Percentiles rank a stretch among this genome's conserved stretches.
These are phyloP conservation scores for Podaxis sp. DNA, from an alignment of 768 basidiomycete genomes.

Conservation along the genomic window DNA sequence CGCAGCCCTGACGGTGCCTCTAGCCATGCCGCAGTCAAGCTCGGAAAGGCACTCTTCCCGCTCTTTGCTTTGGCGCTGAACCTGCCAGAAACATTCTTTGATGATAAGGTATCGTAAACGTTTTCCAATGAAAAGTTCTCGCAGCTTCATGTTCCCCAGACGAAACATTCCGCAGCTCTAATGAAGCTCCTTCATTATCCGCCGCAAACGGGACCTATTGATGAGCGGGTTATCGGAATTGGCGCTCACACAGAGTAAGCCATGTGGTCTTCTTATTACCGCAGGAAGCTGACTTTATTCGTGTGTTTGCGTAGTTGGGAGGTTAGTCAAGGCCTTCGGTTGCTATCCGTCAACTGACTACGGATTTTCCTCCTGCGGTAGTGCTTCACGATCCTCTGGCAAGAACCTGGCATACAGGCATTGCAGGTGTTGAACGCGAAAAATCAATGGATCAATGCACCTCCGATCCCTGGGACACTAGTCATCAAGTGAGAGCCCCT, in stretches of 20 bases:
- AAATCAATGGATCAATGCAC: constrained; percentile 80
- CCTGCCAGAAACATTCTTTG: constrained; percentile 74
- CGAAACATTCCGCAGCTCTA: constrained; percentile 72
- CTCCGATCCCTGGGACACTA: constrained; percentile 75
- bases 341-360: neutral
- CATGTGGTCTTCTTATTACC: neutral
- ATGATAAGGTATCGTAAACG: constrained; percentile 63
- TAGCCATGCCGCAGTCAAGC: constrained; percentile 35
- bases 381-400: constrained; percentile 89
- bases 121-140: neutral
- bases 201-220: constrained; percentile 58
- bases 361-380: constrained; percentile 24
- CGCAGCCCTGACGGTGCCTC: neutral
- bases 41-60: constrained; percentile 74
- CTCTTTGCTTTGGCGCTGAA: constrained; percentile 82
- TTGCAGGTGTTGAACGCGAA: constrained; percentile 81
- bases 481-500: constrained; percentile 71
- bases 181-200: constrained; percentile 85
- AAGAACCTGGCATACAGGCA: constrained; percentile 70
- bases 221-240: constrained; percentile 76
- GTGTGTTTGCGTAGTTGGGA: constrained; percentile 36
- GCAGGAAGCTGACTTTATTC: neutral
- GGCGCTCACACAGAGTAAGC: constrained; percentile 79
- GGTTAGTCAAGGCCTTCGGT: constrained; percentile 23
- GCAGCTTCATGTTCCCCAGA: constrained; percentile 41